Evolutionary conservation across 805 yeast genomes (phyloP).

Genomic region (Suhomyces emberorum): DNA sequence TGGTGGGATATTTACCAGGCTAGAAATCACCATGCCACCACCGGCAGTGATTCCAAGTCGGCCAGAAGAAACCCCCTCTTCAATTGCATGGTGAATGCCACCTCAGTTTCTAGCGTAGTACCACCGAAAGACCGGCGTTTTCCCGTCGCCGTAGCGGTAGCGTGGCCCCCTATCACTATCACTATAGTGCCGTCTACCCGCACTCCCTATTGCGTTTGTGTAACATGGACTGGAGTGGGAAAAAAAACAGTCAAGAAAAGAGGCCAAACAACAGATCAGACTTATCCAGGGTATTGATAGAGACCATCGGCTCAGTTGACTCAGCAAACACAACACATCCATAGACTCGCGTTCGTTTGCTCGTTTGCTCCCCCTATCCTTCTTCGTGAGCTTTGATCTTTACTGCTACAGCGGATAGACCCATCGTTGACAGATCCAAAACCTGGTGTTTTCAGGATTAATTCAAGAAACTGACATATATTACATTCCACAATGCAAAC

Average conservation of each 20-base stretch:
- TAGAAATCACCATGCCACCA: too few species aligned
- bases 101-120: too few species aligned
- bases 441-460: neutral
- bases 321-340: neutral
- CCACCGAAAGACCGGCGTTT: too few species aligned
- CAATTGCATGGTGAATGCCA: too few species aligned
- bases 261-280: slow-evolving; percentile 6
- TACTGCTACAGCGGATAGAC: too few species aligned
- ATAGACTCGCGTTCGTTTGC: neutral
- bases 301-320: neutral
- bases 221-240: slow-evolving; percentile 4
- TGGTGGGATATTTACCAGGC: too few species aligned
- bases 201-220: slow-evolving; percentile 4
- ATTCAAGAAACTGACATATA: too few species aligned
- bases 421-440: neutral
- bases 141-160: too few species aligned
- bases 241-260: slow-evolving; percentile 8
- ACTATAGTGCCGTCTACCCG: slow-evolving; percentile 1
- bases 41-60: too few species aligned
- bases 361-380: neutral
- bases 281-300: neutral
- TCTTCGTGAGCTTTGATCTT: too few species aligned
- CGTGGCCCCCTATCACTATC: too few species aligned
- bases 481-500: slow-evolving; percentile 42
- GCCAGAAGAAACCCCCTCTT: too few species aligned